Evolutionary conservation across 768 basidiomycete genomes (phyloP).

Genomic region (Hericium alpestre): DNA sequence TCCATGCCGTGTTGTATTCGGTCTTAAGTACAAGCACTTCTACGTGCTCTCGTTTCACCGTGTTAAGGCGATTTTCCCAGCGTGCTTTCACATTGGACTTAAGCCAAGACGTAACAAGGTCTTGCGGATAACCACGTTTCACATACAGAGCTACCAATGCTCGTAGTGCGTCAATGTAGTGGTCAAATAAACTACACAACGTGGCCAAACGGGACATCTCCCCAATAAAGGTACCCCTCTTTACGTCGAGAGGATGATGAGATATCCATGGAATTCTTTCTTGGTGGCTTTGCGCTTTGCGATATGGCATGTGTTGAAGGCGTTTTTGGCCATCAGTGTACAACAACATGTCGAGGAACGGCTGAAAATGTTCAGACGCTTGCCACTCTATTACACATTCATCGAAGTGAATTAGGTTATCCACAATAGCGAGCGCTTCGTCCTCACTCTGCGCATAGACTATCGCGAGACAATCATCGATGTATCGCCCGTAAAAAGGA

Average conservation of each 20-base stretch:
- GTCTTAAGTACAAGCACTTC: no score
- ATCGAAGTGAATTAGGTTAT: conserved; percentile 4
- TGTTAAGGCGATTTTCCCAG: no score
- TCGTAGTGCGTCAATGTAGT: no score
- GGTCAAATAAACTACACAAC: no score
- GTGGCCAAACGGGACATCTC: no score
- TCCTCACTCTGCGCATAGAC: background rate
- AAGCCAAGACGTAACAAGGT: background rate
- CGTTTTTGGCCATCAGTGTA: conserved; percentile 8
- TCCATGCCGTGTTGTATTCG: no score
- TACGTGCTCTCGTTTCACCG: no score
- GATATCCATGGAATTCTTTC: conserved; percentile 13
- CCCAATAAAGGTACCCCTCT: background rate
- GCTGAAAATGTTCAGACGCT: background rate
- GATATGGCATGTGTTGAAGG: conserved; percentile 7
- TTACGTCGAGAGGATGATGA: conserved; percentile 7
- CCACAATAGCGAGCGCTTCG: background rate
- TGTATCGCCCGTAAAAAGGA: conserved; percentile 23
- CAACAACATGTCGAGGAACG: conserved; percentile 19
- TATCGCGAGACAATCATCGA: conserved; percentile 22
- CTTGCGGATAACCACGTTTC: background rate
- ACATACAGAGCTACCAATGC: background rate
- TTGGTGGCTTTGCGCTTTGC: conserved; percentile 10
- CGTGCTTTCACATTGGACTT: no score
- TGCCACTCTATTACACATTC: conserved; percentile 10